Conservation (phyloP, 345 rosid species). For the Balakata baccata region DNA sequence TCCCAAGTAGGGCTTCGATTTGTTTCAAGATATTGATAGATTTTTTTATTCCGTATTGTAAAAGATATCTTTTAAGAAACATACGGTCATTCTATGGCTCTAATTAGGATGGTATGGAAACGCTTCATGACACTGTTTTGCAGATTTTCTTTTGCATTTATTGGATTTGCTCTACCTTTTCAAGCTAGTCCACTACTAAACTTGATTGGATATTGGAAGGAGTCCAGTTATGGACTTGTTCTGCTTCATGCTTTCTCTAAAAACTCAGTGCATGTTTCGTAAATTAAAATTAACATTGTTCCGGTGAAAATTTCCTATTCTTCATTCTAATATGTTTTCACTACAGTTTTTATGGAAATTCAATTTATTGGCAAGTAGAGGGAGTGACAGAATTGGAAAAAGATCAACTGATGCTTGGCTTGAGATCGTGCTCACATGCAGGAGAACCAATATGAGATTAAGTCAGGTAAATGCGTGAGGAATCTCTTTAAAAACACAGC, state of each 20-base stretch:
- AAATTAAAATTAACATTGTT: background rate
- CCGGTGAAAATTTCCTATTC: background rate
- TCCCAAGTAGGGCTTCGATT: background rate
- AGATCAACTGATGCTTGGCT: background rate
- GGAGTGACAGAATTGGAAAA: background rate
- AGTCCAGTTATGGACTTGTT: background rate
- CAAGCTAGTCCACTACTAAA: background rate
- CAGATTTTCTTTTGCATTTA: background rate
- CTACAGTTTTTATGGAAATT: background rate
- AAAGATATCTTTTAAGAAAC: background rate
- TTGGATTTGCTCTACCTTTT: background rate
- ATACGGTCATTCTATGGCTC: background rate
- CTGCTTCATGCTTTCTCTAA: background rate
- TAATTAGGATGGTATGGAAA: background rate
- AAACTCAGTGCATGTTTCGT: background rate
- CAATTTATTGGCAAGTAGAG: background rate
- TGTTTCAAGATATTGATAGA: background rate
- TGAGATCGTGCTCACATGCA: background rate
- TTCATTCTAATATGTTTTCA: background rate
- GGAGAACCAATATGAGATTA: background rate
- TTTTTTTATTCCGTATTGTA: background rate
- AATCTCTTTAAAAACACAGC: constrained; percentile 10
- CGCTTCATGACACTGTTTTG: background rate
- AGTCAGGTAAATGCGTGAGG: background rate
- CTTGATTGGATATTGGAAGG: background rate